phyloP scores from a whole-genome alignment of 2,329 filamentous ascomycete genomes.

The Sclerotinia subarctica region DNA sequence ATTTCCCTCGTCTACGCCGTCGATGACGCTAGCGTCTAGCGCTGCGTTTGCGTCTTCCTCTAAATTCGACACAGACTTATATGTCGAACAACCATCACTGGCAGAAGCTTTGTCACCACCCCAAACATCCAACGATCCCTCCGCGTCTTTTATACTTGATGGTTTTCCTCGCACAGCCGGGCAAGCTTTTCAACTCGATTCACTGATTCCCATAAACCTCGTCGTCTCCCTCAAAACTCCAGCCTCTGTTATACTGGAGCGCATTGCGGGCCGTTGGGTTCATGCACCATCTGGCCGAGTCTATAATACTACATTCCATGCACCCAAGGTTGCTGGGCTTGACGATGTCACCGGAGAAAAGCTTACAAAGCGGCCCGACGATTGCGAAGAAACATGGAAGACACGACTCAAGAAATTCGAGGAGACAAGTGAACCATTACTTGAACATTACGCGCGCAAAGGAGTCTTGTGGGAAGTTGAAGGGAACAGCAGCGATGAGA shows the following conservation, averaged over 20 bases:
- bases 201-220: conserved; percentile 88
- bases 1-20: conserved; percentile 44
- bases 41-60: conserved; percentile 40
- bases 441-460: conserved; percentile 84
- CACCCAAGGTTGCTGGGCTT: conserved; percentile 72
- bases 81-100: conserved; percentile 35
- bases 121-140: conserved; percentile 62
- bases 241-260: conserved; percentile 78
- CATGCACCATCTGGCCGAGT: conserved; percentile 87
- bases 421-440: conserved; percentile 77
- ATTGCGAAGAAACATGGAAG: conserved; percentile 82
- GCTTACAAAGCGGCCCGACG: conserved; percentile 78
- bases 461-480: conserved; percentile 83
- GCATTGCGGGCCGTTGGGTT: conserved; percentile 90
- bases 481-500: conserved; percentile 90
- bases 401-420: conserved; percentile 78
- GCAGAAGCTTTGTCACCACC: conserved; percentile 41
- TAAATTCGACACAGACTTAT: conserved; percentile 35
- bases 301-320: conserved; percentile 93
- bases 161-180: conserved; percentile 86
- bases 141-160: conserved; percentile 90
- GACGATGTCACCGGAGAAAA: conserved; percentile 91
- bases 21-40: conserved; percentile 33
- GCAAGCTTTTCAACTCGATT: conserved; percentile 76
- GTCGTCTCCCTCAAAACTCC: conserved; percentile 86